Percentiles rank a stretch among this genome's conserved stretches.
Evolutionary conservation across 345 rosid genomes (phyloP).

Genomic region (Salix koriyanagi): DNA sequence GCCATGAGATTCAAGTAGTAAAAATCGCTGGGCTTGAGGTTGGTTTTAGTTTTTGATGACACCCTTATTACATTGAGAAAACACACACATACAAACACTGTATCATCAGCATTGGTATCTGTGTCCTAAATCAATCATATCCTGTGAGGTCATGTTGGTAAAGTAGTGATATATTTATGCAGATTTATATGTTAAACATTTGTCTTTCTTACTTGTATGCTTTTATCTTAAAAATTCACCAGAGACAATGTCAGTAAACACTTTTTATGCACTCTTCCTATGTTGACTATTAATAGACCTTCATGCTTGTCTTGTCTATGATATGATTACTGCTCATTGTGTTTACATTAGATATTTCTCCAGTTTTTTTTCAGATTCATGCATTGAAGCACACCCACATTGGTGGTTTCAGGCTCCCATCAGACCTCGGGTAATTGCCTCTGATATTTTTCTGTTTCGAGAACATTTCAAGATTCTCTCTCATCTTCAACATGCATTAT

Average conservation of each 20-base stretch:
- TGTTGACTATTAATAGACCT: neutral
- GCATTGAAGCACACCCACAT: constrained; percentile 75
- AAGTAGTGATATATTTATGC: neutral
- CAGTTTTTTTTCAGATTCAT: constrained; percentile 49
- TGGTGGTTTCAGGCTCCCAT: constrained; percentile 87
- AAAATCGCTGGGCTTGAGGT: constrained; percentile 97
- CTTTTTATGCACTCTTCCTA: neutral
- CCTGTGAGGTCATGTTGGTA: neutral
- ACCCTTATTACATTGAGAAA: neutral
- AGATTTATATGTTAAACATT: neutral
- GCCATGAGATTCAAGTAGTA: constrained; percentile 92
- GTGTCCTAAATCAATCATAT: neutral
- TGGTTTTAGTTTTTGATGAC: constrained; percentile 27
- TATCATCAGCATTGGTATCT: neutral
- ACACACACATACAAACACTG: neutral
- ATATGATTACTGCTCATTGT: neutral
- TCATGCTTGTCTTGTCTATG: constrained; percentile 1
- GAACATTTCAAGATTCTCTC: neutral
- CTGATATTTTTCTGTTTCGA: neutral
- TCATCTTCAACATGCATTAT: neutral
- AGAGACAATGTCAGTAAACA: neutral
- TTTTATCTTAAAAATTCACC: too few relatives aligned
- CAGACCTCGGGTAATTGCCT: constrained; percentile 76
- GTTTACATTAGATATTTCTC: neutral
- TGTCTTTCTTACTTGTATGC: neutral